These are phyloP conservation scores for Takashimella tepidaria DNA, from an alignment of 1,284 basidiomycete species.

Conservation along the genomic window DNA sequence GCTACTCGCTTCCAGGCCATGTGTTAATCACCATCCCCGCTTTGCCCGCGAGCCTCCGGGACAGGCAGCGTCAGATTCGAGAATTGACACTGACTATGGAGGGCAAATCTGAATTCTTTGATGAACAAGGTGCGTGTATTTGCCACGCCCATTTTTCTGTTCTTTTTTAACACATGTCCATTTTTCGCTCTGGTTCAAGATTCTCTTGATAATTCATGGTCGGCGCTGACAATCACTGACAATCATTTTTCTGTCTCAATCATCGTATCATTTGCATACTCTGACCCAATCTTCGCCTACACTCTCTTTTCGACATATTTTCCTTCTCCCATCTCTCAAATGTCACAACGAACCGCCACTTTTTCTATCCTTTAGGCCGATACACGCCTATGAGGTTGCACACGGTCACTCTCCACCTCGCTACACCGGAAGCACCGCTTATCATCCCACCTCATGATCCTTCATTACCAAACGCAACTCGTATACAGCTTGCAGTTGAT, in stretches of 20 bases:
- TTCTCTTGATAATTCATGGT: too few species aligned
- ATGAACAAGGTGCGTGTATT: slow-evolving; percentile 31
- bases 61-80: slow-evolving; percentile 19
- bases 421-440: slow-evolving; percentile 12
- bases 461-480: slow-evolving; percentile 3
- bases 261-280: not conserved
- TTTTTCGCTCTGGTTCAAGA: too few species aligned
- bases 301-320: not conserved
- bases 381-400: slow-evolving; percentile 38
- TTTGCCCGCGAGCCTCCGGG: slow-evolving; percentile 16
- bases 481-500: slow-evolving; percentile 26
- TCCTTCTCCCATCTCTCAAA: not conserved
- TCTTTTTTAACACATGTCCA: too few species aligned
- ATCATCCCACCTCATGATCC: slow-evolving; percentile 18
- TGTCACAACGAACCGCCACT: too few species aligned
- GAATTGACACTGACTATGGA: slow-evolving; percentile 35
- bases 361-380: slow-evolving; percentile 34
- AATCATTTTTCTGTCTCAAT: not conserved
- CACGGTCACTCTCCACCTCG: slow-evolving; percentile 15
- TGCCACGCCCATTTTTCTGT: not conserved
- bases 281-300: too few species aligned
- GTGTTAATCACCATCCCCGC: slow-evolving; percentile 20
- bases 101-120: slow-evolving; percentile 42
- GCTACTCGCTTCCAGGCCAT: slow-evolving; percentile 32
- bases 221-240: not conserved